Conservation (phyloP, 306 rosid genomes). For the Pyrus bretschneideri region DNA sequence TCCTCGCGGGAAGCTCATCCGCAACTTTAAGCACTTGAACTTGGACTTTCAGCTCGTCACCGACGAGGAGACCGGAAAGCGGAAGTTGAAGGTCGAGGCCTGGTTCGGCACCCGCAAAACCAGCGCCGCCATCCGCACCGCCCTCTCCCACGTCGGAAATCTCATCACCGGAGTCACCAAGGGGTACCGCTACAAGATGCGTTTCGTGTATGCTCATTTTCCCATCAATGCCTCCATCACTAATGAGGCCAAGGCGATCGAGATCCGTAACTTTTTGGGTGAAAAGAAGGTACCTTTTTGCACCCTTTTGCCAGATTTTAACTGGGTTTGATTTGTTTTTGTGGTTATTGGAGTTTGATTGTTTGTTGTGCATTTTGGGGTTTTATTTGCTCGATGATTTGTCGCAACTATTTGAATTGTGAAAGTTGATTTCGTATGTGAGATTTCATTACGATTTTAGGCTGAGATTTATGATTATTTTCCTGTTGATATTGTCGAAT, state of each 20-base stretch:
- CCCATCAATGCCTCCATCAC: slow-evolving; percentile 76
- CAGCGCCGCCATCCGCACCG: slow-evolving; percentile 76
- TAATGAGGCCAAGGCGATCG: slow-evolving; percentile 32
- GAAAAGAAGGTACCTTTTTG: slow-evolving; percentile 52
- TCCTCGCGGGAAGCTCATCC: slow-evolving; percentile 62
- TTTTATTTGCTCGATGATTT: neutral
- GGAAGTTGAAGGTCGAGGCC: slow-evolving; percentile 58
- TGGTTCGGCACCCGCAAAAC: slow-evolving; percentile 76
- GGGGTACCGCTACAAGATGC: slow-evolving; percentile 84
- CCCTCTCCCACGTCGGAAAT: slow-evolving; percentile 67
- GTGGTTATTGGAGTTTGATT: neutral
- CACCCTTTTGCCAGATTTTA: neutral
- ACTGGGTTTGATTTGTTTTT: neutral
- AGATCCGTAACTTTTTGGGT: slow-evolving; percentile 75
- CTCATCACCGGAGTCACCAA: slow-evolving; percentile 80
- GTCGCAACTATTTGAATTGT: neutral
- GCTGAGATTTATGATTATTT: neutral
- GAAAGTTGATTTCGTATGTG: neutral
- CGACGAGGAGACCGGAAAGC: slow-evolving; percentile 46
- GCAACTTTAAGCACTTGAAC: slow-evolving; percentile 67
- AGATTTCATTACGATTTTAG: neutral
- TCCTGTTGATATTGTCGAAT: neutral
- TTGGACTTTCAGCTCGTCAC: slow-evolving; percentile 65
- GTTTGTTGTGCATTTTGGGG: neutral
- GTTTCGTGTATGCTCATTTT: slow-evolving; percentile 75